These are phyloP conservation scores for Fusarium longipes DNA, from an alignment of 2,329 filamentous ascomycete species.

Conservation along the genomic window DNA sequence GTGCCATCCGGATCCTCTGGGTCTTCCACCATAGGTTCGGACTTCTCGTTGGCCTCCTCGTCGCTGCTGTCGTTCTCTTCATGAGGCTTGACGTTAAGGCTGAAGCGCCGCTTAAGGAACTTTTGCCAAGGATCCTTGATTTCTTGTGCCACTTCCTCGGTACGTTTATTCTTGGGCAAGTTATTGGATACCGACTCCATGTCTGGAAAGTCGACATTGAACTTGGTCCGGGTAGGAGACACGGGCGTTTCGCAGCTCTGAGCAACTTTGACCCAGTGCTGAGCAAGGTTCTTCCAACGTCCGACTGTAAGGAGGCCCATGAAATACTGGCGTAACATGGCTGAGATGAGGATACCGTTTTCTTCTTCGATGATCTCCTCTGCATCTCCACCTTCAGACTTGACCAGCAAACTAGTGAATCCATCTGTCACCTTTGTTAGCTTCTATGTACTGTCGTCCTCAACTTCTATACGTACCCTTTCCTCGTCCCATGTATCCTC, in stretches of 20 bases:
- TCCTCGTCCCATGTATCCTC: conserved; percentile 89
- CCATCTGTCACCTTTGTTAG: conserved; percentile 67
- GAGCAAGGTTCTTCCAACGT: conserved; percentile 79
- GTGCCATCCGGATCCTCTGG: conserved; percentile 54
- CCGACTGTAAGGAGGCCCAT: conserved; percentile 85
- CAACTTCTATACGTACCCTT: conserved; percentile 62
- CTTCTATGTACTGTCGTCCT: background rate
- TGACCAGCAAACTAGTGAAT: conserved; percentile 78
- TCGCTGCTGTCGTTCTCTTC: conserved; percentile 57
- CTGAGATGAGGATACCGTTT: conserved; percentile 86
- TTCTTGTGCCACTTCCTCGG: conserved; percentile 33
- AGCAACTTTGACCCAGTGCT: conserved; percentile 76
- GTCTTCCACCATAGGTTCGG: conserved; percentile 37
- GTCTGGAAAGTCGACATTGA: conserved; percentile 36
- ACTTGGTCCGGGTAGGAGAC: conserved; percentile 48
- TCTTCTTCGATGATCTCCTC: conserved; percentile 87
- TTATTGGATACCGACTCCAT: conserved; percentile 40
- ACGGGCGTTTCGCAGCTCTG: conserved; percentile 66
- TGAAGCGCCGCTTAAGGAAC: conserved; percentile 53
- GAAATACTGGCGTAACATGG: conserved; percentile 90
- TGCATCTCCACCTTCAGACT: conserved; percentile 78
- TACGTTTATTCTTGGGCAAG: conserved; percentile 36
- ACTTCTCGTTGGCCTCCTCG: conserved; percentile 47
- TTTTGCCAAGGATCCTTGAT: conserved; percentile 50
- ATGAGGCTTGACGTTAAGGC: conserved; percentile 49